Evolutionary conservation across 1,284 basidiomycete genomes (phyloP).

Genomic region (Tilletia setariae): DNA sequence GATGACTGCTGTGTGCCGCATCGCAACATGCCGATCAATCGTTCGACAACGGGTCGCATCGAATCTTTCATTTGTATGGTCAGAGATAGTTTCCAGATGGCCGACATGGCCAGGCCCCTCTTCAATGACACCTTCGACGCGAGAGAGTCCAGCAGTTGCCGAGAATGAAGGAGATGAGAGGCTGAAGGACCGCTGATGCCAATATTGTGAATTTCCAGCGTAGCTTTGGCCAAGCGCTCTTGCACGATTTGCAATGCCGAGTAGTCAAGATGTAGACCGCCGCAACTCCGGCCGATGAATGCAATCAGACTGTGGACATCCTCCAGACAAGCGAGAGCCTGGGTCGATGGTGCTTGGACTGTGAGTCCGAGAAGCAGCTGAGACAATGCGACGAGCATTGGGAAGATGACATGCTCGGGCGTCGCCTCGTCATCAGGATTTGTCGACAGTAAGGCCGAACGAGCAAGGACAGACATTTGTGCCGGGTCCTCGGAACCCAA

Average conservation of each 20-base stretch:
- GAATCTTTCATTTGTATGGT: background rate
- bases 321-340: background rate
- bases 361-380: background rate
- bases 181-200: no score
- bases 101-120: slow-evolving; percentile 33
- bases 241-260: slow-evolving; percentile 32
- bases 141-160: slow-evolving; percentile 24
- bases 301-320: background rate
- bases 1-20: background rate
- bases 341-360: background rate
- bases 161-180: no score
- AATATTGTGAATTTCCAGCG: background rate
- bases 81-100: slow-evolving; percentile 36
- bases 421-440: background rate
- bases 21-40: no score
- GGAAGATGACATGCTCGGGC: slow-evolving; percentile 22
- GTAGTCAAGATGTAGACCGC: slow-evolving; percentile 27
- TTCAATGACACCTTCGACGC: slow-evolving; percentile 32
- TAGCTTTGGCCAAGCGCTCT: background rate
- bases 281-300: background rate
- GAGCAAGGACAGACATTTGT: background rate
- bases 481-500: background rate
- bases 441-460: background rate
- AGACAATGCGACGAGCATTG: slow-evolving; percentile 21
- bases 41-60: no score